Conservation (phyloP, 140 eudicot genomes). For the Stevia rebaudiana region DNA sequence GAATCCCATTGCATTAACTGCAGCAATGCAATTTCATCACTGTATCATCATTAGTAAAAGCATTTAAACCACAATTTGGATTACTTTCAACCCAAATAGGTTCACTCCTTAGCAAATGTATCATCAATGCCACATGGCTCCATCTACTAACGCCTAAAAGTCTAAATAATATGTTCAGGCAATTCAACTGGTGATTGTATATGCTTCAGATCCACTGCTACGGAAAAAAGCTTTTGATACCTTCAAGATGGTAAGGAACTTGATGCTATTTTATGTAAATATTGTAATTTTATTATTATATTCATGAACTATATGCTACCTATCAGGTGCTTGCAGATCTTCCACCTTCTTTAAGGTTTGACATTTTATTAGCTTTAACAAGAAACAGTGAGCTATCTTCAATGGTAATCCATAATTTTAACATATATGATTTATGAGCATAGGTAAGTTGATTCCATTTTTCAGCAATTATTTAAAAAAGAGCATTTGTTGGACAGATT, state of each 20-base stretch:
- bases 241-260: conserved; percentile 56
- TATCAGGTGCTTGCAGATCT: conserved; percentile 68
- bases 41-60: no score
- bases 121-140: neutral
- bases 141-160: conserved; percentile 7
- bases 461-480: conserved; percentile 1
- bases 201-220: conserved; percentile 64
- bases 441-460: neutral
- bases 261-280: conserved; percentile 1
- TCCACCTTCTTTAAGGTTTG: conserved; percentile 60
- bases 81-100: neutral
- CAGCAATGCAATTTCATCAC: no score
- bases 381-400: conserved; percentile 68
- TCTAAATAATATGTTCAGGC: conserved; percentile 42
- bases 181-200: conserved; percentile 65
- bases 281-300: no score
- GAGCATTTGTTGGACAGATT: conserved; percentile 37
- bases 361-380: conserved; percentile 55
- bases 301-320: neutral
- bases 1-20: no score
- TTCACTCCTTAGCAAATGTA: neutral
- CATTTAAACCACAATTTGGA: neutral
- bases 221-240: conserved; percentile 66
- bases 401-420: conserved; percentile 60
- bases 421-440: conserved; percentile 18